Evolutionary conservation across 352 stramenopile species (phyloP).

Genomic region (Phytophthora melonis): DNA sequence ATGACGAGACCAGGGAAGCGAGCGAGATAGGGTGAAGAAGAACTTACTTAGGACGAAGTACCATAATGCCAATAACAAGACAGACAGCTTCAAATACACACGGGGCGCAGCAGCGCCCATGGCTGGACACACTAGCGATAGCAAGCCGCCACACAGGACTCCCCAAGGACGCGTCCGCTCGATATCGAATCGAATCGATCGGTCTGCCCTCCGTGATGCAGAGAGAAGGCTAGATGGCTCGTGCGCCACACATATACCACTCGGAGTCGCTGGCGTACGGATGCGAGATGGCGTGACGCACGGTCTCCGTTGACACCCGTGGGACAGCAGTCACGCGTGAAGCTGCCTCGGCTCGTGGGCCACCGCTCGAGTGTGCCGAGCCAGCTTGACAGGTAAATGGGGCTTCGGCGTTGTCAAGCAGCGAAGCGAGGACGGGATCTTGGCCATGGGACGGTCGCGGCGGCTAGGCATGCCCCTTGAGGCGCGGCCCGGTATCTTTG

Average conservation of each 20-base stretch:
- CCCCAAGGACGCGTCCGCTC: no score
- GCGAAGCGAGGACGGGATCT: background rate
- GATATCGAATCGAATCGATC: no score
- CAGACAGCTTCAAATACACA: slow-evolving; percentile 16
- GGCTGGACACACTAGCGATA: background rate
- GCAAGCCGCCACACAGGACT: no score
- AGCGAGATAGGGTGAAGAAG: background rate
- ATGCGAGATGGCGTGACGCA: background rate
- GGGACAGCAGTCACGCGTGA: background rate
- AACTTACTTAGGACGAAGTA: slow-evolving; percentile 24
- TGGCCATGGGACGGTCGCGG: background rate
- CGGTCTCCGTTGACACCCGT: background rate
- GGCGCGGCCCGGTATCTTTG: background rate
- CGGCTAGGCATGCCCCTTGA: slow-evolving; percentile 8
- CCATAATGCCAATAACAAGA: slow-evolving; percentile 36
- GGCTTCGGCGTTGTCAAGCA: background rate
- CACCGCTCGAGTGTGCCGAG: background rate
- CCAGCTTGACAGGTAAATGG: background rate
- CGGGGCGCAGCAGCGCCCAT: background rate
- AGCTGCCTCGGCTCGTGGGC: background rate
- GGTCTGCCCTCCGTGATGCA: no score
- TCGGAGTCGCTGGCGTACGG: slow-evolving; percentile 5
- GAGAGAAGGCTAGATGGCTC: no score
- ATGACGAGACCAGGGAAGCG: slow-evolving; percentile 13
- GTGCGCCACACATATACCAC: no score